Evolutionary conservation across 2,329 filamentous ascomycete species (phyloP), one percentile per base, ranked within the genome.

Genomic region (Neopestalotiopsis rosae): DNA sequence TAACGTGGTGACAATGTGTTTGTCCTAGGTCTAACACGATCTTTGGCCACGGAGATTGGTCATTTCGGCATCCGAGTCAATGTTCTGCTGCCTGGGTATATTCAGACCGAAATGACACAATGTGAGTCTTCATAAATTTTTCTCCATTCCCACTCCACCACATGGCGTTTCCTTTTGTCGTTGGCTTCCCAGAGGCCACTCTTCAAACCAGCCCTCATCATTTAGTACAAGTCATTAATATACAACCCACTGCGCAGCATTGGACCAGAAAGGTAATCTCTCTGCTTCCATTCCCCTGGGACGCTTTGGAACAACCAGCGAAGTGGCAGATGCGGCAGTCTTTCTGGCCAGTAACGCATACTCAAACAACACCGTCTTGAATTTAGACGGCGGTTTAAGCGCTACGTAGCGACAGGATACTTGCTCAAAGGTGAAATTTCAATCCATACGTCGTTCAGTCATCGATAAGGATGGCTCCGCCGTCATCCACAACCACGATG

Each of bases 341-440:
- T 97, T 97, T 79, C 85, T 97, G 17, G 91, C 89, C 38, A 86
- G 86, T 61, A 97, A 96, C 79, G 83, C 88, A 71, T 97, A 95
- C 80, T 92, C 94, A 68, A 95, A 95, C 79, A 97, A 97, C 73
- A 96, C 93, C 78, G 86, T 95, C 65, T 84, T 97, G 65, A 96
- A 95, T 78, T 85, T 97, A 34, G 94, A 97, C 79, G 94, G 94
- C 17, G 94, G 94, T 1, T 79, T 97, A 73, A 94, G 92, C 79
- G 92, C 92, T 65, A 80, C 80, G 74, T 92, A 67, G 66, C 32
- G 68, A 66, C 42, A 7, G 24, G 9, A 28, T 13, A n/a, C 28
- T 14, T 57, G 34, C 28, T 30, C 59, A n/a, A 38, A 12, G 30
- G 28, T 62, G 7, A 38, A 38, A 40, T 40, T 28, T 20, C 30